phyloP scores from a whole-genome alignment of 306 rosid species.

The Rubus parviflorus region DNA sequence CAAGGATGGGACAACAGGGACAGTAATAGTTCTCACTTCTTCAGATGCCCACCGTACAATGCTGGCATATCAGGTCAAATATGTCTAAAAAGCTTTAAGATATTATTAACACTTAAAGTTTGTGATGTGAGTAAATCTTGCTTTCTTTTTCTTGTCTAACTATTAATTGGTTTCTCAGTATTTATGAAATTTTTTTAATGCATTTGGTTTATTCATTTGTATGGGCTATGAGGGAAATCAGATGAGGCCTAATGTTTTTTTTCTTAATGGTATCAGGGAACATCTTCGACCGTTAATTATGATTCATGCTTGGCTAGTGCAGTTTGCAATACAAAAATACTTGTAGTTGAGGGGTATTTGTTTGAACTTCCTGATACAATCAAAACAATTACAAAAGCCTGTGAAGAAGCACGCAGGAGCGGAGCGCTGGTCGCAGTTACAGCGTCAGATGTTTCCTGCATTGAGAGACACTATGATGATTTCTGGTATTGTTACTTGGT shows the following conservation, averaged over 20 bases:
- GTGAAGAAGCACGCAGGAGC: conserved; percentile 67
- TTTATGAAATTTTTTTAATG: not conserved
- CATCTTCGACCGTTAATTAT: conserved; percentile 76
- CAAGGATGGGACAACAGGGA: conserved; percentile 89
- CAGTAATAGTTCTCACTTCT: conserved; percentile 94
- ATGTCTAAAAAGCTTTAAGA: not conserved
- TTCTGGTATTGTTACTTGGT: conserved; percentile 54
- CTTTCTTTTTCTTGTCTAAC: not conserved
- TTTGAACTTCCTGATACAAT: conserved; percentile 91
- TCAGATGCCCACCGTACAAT: conserved; percentile 97
- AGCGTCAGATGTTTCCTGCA: conserved; percentile 93
- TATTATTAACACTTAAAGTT: not conserved
- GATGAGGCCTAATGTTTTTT: conserved; percentile 31
- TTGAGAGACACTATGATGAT: conserved; percentile 80
- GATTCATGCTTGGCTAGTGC: conserved; percentile 63
- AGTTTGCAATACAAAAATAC: conserved; percentile 68
- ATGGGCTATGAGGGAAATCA: not conserved
- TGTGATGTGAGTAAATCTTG: not conserved
- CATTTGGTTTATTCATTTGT: conserved; percentile 8
- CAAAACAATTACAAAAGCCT: conserved; percentile 63
- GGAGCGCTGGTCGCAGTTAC: conserved; percentile 91
- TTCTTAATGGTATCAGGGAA: conserved; percentile 59
- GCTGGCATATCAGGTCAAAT: conserved; percentile 88
- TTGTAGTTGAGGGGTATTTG: conserved; percentile 89
- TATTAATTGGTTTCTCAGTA: not conserved